Base-by-base conservation (phyloP, 331 rosid genomes). In the Quercus lobata region DNA sequence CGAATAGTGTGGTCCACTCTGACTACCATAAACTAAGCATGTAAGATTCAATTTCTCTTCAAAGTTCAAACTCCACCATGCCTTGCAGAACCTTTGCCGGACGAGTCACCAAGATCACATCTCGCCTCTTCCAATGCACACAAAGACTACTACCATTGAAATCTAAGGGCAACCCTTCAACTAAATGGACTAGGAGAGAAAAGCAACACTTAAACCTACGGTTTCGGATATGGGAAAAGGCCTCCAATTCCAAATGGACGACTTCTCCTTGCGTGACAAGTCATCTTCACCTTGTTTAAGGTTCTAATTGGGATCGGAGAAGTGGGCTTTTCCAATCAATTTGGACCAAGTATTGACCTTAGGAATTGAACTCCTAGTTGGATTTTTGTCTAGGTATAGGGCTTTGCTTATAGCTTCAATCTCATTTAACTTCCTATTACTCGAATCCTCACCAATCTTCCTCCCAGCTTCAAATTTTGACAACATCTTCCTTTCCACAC, bases 201-300 rank as follows among this genome's bases (percentile, higher is more conserved):
- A 94, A 94, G 84, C 89, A 75, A 69, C 97, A 94, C 72, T 88
- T 87, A 65, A 90, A 92, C 82, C 80, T 89, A 14, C 84, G 84
- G 78, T 72, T 84, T 66, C 91, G 86, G 57, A 83, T 74, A 70
- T 90, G 80, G 6, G 94, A 89, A 72, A 90, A 83, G 46, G 1
- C 11, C 86, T 93, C 97, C 98, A 95, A 76, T 84, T 82, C 97
- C 96, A 94, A 71, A 84, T 77, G 29, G 96, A 92, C 81, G 96
- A 92, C 82, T 88, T 94, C 11, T 92, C 96, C 88, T 90, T 93
- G 57, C 79, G 87, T 46, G 80, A 76, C 37, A 72, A 60, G 65
- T 81, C 90, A 57, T 83, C 93, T 27, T 80, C 80, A 25, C 63
- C 61, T 5, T 71, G 72, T 81, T 88, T 89, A 6, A 78, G 73